Conservation (phyloP, 1,284 basidiomycete species). For the Ustilago trichophora region DNA sequence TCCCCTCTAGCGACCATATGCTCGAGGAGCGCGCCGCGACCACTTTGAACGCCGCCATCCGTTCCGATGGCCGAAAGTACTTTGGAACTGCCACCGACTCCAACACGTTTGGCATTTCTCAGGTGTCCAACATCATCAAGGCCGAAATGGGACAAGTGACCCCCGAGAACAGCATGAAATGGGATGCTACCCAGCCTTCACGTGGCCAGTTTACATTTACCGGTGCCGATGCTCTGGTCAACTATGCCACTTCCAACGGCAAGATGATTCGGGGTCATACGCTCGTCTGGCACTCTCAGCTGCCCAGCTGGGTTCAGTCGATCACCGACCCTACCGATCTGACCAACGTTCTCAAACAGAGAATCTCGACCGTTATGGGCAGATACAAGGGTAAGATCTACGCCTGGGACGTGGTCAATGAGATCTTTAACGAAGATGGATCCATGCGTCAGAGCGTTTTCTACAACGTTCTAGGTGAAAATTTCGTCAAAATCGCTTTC, state of each 20-base stretch:
- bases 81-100: constrained; percentile 12
- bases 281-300: constrained; percentile 21
- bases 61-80: constrained; percentile 3
- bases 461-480: constrained; percentile 27
- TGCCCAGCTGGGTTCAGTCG: constrained; percentile 8
- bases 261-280: constrained; percentile 25
- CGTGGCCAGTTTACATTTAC: constrained; percentile 13
- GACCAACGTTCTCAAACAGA: constrained; percentile 21
- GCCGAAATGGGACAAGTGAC: constrained; percentile 12
- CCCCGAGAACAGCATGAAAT: constrained; percentile 30
- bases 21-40: constrained; percentile 4
- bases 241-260: constrained; percentile 19
- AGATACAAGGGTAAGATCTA: constrained; percentile 28
- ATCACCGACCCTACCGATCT: constrained; percentile 23
- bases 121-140: constrained; percentile 10
- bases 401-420: constrained; percentile 27
- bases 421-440: constrained; percentile 31
- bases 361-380: constrained; percentile 11
- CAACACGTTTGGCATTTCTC: neutral
- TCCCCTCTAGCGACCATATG: constrained; percentile 1
- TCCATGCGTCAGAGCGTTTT: constrained; percentile 12
- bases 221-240: constrained; percentile 18
- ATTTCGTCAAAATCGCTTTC: constrained; percentile 22
- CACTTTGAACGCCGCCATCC: constrained; percentile 13
- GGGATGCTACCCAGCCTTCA: constrained; percentile 16